These are phyloP conservation scores for Epichloe hybrida DNA, from an alignment of 2,329 filamentous ascomycete genomes.

Conservation along the genomic window DNA sequence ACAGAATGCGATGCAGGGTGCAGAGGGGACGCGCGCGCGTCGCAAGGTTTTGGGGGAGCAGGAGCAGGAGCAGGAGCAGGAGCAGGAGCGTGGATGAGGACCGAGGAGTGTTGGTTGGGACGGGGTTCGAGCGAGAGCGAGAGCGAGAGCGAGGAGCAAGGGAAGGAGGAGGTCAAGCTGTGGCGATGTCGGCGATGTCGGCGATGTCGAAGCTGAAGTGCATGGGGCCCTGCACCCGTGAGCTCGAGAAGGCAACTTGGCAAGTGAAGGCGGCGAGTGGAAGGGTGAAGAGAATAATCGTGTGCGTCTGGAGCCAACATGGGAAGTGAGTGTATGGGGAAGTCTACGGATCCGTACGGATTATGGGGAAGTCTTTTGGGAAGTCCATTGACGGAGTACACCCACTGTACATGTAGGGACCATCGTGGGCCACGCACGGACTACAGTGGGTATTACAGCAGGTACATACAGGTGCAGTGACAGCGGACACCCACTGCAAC, in stretches of 20 bases:
- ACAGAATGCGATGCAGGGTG: neutral
- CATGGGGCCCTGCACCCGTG: conserved; percentile 11
- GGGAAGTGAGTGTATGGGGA: too few relatives aligned
- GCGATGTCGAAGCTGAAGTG: conserved; percentile 4
- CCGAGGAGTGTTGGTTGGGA: neutral
- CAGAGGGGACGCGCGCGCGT: neutral
- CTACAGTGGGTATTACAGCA: too few relatives aligned
- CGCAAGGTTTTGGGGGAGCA: neutral
- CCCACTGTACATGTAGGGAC: too few relatives aligned
- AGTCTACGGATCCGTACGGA: too few relatives aligned
- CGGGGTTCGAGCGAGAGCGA: conserved; percentile 1
- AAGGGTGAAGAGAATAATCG: neutral
- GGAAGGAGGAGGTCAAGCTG: neutral
- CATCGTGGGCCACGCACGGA: too few relatives aligned
- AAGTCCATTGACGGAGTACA: too few relatives aligned
- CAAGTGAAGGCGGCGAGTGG: neutral
- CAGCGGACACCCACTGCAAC: too few relatives aligned
- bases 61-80: neutral
- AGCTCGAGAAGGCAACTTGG: conserved; percentile 1
- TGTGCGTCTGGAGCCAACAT: neutral
- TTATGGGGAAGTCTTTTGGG: too few relatives aligned
- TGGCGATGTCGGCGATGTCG: neutral
- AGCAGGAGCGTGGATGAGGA: neutral
- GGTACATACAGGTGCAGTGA: too few relatives aligned
- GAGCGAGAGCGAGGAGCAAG: neutral